Base-by-base conservation (phyloP, 192 early-diverging fungal genomes). In the Coemansia sp. region DNA sequence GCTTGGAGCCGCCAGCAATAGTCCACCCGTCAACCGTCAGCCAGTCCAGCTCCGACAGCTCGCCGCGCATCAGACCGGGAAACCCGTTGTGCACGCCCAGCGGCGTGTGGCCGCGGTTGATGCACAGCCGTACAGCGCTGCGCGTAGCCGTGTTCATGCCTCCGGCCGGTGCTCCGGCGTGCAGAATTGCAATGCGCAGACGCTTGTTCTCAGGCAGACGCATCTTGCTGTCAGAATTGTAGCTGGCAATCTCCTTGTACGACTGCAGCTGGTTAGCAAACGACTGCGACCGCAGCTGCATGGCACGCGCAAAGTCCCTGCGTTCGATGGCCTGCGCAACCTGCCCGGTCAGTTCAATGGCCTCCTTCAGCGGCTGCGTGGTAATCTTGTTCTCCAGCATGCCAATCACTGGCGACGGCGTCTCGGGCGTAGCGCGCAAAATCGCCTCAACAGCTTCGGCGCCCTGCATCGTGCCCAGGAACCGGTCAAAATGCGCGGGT, bases 81-180 rank as follows among this genome's bases (percentile, higher is more conserved):
- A 96, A 97, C 12, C 97, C 95, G 72, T 99, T 99, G 76, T 87
- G 85, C 69, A 99, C 93, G 45, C 83, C 97, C 67, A 99, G 77
- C 12, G 93, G 89, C 0, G 83, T 87, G 68, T 97, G 95, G 0
- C 97, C 97, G 61, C 90, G 90, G 81, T 94, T 94, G 46, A 93
- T 83, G 42, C 91, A 91, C 41, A 92, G 87, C 18, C 94, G 89
- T 40, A 91, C 95, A 1, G 90, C 91, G 13, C 89, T 89, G 37
- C 95, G 88, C 4, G 95, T 96, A 3, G 97, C 97, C 41, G 95
- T 89, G 79, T 97, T 99, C 95, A 97, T 97, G 42, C 97, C 97
- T 52, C 94, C 95, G 13, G 97, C 97, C 18, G 97, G 97, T 18
- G 97, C 97, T 55, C 97, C 97, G 16, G 92, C 87, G 67, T 97